Percentiles rank a stretch among this genome's conserved stretches.
phyloP scores from a whole-genome alignment of 176 grass and related monocot genomes.

The Guadua angustifolia region DNA sequence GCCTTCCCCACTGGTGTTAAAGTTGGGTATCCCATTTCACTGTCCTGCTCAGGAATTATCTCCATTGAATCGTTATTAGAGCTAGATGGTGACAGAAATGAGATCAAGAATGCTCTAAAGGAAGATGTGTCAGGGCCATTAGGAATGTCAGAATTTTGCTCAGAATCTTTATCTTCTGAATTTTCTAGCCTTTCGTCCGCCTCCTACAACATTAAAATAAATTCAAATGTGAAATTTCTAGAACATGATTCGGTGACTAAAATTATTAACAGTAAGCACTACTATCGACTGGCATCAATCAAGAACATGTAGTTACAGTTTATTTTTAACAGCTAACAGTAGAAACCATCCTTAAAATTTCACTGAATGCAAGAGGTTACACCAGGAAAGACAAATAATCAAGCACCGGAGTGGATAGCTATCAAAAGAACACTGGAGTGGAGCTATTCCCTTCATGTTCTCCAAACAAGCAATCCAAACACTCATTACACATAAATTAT shows the following conservation, averaged over 20 bases:
- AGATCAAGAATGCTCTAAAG: conserved; percentile 85
- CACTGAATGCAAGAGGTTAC: background rate
- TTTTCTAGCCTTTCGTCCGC: conserved; percentile 50
- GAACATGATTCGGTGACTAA: background rate
- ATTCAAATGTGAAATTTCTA: conserved; percentile 17
- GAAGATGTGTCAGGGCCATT: conserved; percentile 95
- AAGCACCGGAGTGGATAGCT: background rate
- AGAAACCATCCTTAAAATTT: background rate
- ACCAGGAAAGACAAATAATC: conserved; percentile 3
- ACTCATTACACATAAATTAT: background rate
- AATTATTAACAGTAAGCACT: background rate
- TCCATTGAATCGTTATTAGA: conserved; percentile 49
- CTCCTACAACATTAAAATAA: conserved; percentile 55
- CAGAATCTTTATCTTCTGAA: conserved; percentile 63
- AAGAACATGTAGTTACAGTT: background rate
- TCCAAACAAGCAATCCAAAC: background rate
- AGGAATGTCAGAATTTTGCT: conserved; percentile 53
- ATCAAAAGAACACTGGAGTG: background rate
- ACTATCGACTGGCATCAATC: conserved; percentile 1
- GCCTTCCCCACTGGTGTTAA: conserved; percentile 64
- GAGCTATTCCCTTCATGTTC: background rate
- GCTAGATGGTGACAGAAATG: conserved; percentile 68
- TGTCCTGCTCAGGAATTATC: conserved; percentile 47
- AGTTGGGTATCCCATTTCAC: conserved; percentile 50
- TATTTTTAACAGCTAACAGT: background rate